These are phyloP conservation scores for Naganishia vaughanmartiniae DNA, from an alignment of 768 basidiomycete genomes.

Conservation along the genomic window DNA sequence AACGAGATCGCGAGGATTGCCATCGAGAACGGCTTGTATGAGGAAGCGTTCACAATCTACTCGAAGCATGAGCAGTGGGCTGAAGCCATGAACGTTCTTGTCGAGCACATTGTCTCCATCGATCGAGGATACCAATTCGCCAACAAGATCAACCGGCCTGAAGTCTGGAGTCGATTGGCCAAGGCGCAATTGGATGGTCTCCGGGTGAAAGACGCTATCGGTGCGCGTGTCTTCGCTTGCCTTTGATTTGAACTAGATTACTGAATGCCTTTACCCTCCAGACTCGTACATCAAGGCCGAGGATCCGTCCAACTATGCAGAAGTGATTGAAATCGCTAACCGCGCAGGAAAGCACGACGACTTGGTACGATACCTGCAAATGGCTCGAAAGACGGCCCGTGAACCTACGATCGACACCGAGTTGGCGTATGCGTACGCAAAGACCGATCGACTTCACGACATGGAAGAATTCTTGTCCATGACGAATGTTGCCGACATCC, in stretches of 20 bases:
- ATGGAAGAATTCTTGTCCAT: slow-evolving; percentile 99
- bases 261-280: slow-evolving; percentile 42
- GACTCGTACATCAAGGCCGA: slow-evolving; percentile 98
- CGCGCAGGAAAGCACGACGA: slow-evolving; percentile 88
- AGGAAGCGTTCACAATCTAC: slow-evolving; percentile 95
- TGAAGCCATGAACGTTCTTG: slow-evolving; percentile 93
- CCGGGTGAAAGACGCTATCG: slow-evolving; percentile 95
- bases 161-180: slow-evolving; percentile 95
- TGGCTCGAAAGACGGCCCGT: slow-evolving; percentile 94
- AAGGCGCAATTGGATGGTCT: slow-evolving; percentile 98
- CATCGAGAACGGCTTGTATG: slow-evolving; percentile 88
- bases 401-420: slow-evolving; percentile 99
- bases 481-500: slow-evolving; percentile 96
- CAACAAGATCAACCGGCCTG: slow-evolving; percentile 90
- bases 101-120: slow-evolving; percentile 96
- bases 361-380: slow-evolving; percentile 93
- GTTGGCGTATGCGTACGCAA: slow-evolving; percentile 95
- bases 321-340: slow-evolving; percentile 93
- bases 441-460: slow-evolving; percentile 82
- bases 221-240: slow-evolving; percentile 55
- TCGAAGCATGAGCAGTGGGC: slow-evolving; percentile 95
- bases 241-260: not conserved
- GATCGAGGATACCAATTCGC: slow-evolving; percentile 96
- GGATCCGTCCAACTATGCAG: slow-evolving; percentile 86
- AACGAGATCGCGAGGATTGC: slow-evolving; percentile 95